phyloP scores from a whole-genome alignment of 192 early-diverging fungal species.

The Backusella luteola region DNA sequence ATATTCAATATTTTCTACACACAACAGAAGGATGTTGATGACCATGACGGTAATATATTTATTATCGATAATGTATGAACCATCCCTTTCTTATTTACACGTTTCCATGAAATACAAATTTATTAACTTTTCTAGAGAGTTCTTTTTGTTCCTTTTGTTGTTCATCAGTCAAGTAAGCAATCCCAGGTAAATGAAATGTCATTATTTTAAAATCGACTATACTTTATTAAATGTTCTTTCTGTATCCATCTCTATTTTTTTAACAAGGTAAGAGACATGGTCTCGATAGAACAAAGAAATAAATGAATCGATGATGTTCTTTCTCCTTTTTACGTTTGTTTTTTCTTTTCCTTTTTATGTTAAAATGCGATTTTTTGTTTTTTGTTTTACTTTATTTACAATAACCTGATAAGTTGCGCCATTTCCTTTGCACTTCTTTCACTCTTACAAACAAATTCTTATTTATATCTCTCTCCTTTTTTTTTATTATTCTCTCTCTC shows the following conservation, averaged over 20 bases:
- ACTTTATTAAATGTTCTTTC: neutral
- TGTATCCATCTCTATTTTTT: neutral
- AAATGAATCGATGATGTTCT: neutral
- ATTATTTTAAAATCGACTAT: neutral
- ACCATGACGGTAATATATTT: conserved; percentile 54
- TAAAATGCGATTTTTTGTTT: neutral
- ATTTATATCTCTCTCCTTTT: neutral
- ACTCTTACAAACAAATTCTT: neutral
- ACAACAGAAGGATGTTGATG: no score
- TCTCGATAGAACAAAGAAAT: neutral
- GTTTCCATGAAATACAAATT: no score
- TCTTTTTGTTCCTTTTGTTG: neutral
- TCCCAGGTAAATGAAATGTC: neutral
- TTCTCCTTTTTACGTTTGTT: neutral
- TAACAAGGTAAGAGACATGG: neutral
- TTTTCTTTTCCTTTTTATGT: neutral
- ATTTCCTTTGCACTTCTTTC: neutral
- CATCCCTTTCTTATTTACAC: no score
- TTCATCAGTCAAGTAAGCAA: neutral
- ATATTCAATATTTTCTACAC: no score
- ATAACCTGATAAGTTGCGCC: neutral
- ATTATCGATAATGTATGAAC: conserved; percentile 13
- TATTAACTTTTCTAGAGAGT: conserved; percentile 43
- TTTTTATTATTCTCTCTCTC: neutral
- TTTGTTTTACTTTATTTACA: neutral